phyloP scores from a whole-genome alignment of 1,284 basidiomycete species.

The Malassezia furfur region DNA sequence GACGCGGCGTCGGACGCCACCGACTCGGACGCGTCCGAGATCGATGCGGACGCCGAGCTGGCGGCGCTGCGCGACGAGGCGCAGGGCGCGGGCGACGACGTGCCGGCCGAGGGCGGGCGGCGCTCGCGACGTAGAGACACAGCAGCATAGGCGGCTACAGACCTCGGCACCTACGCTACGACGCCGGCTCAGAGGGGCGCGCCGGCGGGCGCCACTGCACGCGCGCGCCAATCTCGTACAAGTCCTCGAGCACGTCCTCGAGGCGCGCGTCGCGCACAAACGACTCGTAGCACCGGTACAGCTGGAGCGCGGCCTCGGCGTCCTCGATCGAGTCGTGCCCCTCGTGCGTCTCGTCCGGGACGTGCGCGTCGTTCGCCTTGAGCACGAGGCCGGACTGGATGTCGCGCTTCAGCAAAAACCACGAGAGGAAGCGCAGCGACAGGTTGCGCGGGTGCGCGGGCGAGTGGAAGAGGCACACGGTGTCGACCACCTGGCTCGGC shows the following conservation, averaged over 20 bases:
- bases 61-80: constrained; percentile 30
- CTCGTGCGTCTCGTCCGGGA: constrained; percentile 16
- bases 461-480: constrained; percentile 85
- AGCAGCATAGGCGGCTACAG: background rate
- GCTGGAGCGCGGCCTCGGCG: constrained; percentile 71
- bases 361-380: constrained; percentile 33
- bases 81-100: constrained; percentile 19
- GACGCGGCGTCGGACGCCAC: constrained; percentile 20
- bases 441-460: constrained; percentile 71
- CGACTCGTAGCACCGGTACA: constrained; percentile 73
- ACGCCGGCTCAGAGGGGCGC: background rate
- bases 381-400: constrained; percentile 65
- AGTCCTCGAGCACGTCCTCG: constrained; percentile 73
- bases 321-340: constrained; percentile 89
- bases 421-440: constrained; percentile 84
- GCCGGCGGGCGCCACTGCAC: constrained; percentile 25
- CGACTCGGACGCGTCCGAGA: constrained; percentile 10
- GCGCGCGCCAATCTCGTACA: constrained; percentile 53
- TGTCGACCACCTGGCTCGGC: constrained; percentile 87
- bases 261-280: constrained; percentile 69
- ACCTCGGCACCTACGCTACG: background rate
- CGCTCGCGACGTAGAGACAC: constrained; percentile 1
- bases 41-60: constrained; percentile 33
- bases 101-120: constrained; percentile 1
- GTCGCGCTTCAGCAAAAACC: constrained; percentile 78